Evolutionary conservation across 2,329 filamentous ascomycete species (phyloP), one percentile per base, ranked within the genome.

Genomic region (Ophioceras dolichostomum): DNA sequence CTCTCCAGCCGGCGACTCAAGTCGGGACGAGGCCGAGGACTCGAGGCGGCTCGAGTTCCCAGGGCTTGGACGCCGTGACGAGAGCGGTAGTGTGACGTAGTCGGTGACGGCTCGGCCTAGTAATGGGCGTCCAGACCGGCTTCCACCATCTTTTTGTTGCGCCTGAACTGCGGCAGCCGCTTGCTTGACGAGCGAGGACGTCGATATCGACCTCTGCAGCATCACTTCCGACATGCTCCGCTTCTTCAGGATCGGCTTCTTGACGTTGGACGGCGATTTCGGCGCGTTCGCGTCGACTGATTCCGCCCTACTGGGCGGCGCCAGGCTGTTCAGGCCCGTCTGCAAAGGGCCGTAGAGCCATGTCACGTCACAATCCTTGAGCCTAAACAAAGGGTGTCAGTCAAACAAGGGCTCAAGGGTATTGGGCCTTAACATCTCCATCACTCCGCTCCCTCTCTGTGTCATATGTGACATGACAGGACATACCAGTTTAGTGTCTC

Each of bases 271-370:
- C 44, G 86, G 81, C 0, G 84, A 87, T 46, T 65, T 64, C 4
- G 63, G 63, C 47, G 73, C 69, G 20, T 68, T 72, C 43, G 64
- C 69, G 36, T 45, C 50, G 18, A 41, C 47, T 10, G 54, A 45
- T 44, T 62, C 60, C 3, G 58, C 58, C 5, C 63, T 51, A 49
- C 18, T 32, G n/a, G 34, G 18, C 24, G 65, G 42, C 40, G 74
- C 66, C 10, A 73, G 54, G 19, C 68, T 73, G 38, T 67, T 72
- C 4, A 68, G 65, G 17, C 80, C 79, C 1, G 80, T 81, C 55
- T 94, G 89, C 34, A 95, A 61, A 10, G 91, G 91, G 0, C 91
- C 91, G 52, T 96, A 98, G 1, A 98, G 68, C 91, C 89, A 98
- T 32, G 89, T 95, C 22, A 95, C 87, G 58, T 98, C 89, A 56